Evolutionary conservation across 2,329 filamentous ascomycete genomes (phyloP).

Genomic region (Pseudopyrenochaeta lycopersici): DNA sequence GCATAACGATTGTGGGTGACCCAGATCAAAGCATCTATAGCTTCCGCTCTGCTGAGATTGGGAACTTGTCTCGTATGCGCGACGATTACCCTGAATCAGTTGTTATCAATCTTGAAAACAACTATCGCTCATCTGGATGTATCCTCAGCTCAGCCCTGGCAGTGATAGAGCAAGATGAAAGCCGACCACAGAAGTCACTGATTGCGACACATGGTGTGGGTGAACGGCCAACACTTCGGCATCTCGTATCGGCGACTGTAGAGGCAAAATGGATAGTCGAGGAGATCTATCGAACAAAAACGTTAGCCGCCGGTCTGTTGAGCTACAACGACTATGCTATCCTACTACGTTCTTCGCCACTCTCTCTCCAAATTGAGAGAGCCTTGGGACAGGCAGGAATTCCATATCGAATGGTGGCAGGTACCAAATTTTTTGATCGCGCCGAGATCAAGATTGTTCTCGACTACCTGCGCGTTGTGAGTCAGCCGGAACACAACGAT

Average conservation of each 20-base stretch:
- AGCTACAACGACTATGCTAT: conserved; percentile 83
- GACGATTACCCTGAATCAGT: conserved; percentile 79
- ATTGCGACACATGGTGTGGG: conserved; percentile 82
- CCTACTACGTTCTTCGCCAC: conserved; percentile 80
- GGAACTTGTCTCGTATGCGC: conserved; percentile 83
- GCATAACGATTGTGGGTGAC: conserved; percentile 95
- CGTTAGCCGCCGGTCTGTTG: conserved; percentile 78
- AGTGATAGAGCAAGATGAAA: conserved; percentile 89
- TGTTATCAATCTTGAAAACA: conserved; percentile 87
- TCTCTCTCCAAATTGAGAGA: conserved; percentile 87
- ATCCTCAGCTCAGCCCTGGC: conserved; percentile 83
- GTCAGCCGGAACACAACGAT: conserved; percentile 87
- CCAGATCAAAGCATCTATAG: conserved; percentile 98
- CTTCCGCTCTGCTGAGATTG: conserved; percentile 91
- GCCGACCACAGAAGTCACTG: conserved; percentile 80
- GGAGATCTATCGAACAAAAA: conserved; percentile 76
- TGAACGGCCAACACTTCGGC: conserved; percentile 80
- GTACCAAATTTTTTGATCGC: conserved; percentile 90
- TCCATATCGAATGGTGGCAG: conserved; percentile 91
- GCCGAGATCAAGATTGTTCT: conserved; percentile 86
- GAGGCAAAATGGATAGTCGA: conserved; percentile 91
- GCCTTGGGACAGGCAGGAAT: conserved; percentile 82
- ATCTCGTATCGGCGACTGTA: conserved; percentile 71
- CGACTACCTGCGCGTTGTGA: conserved; percentile 86
- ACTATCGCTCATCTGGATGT: conserved; percentile 88